These are phyloP conservation scores for Hypoxylon sp. DNA, from an alignment of 2,329 filamentous ascomycete species.

Conservation along the genomic window DNA sequence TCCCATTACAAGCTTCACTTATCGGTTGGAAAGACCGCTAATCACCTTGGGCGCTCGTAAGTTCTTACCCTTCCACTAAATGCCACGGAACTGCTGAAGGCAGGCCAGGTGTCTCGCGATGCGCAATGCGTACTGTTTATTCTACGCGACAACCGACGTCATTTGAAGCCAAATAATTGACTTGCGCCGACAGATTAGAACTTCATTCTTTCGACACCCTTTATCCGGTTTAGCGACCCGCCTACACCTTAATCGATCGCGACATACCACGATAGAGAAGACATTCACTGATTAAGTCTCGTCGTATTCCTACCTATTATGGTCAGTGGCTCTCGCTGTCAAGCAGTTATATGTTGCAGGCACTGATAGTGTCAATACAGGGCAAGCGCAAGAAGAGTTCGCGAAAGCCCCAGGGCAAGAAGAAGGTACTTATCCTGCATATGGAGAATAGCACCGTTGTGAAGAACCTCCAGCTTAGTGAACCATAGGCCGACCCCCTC, in stretches of 20 bases:
- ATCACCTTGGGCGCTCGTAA: neutral
- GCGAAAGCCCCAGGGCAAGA: slow-evolving; percentile 82
- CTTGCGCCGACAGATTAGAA: slow-evolving; percentile 5
- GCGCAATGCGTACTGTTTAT: slow-evolving; percentile 13
- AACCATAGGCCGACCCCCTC: slow-evolving; percentile 73
- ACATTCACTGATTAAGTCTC: neutral
- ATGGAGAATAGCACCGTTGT: neutral
- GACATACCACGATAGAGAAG: neutral
- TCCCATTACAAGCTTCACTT: neutral
- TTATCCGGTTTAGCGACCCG: neutral
- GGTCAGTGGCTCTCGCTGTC: slow-evolving; percentile 36
- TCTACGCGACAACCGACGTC: slow-evolving; percentile 27
- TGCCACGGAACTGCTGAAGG: neutral
- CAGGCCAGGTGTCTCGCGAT: neutral
- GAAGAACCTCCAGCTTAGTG: slow-evolving; percentile 33
- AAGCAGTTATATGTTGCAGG: neutral
- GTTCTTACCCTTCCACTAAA: neutral
- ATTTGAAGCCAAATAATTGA: slow-evolving; percentile 24
- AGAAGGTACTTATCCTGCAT: slow-evolving; percentile 71
- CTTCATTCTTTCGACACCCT: neutral
- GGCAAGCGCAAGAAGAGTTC: slow-evolving; percentile 96
- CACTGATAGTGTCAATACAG: slow-evolving; percentile 52
- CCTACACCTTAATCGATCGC: neutral
- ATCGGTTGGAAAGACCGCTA: neutral
- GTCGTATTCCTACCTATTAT: slow-evolving; percentile 34